Evolutionary conservation across 2,329 filamentous ascomycete species (phyloP), one percentile per base, ranked within the genome.

Genomic region (Arachnomyces sp.): DNA sequence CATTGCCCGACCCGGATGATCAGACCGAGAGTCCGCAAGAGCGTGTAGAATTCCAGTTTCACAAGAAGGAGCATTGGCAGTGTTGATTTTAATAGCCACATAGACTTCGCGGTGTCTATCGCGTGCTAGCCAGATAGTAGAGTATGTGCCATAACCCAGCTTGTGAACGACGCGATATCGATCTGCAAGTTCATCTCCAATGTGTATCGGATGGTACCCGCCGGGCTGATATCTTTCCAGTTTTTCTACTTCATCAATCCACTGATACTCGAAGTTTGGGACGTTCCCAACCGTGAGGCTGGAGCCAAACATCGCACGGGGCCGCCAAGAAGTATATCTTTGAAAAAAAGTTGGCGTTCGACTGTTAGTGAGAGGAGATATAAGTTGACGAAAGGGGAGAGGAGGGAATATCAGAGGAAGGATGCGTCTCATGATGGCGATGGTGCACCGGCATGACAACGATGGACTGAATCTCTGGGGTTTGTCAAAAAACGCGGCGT

Each of bases 161-260:
- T 64, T 62, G 2, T 56, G 54, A 2, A 61, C 42, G 14, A 63
- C 44, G 9, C 54, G 50, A 35, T 60, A 61, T 1, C 53, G 28
- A n/a, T n/a, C 14, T 9, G 13, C 25, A 36, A 48, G 40, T 15
- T 31, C 30, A 33, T 48, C 45, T 20, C 34, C 38, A 36, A 49
- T 46, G 31, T 38, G 34, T 20, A 49, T 40, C 16, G 43, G 45
- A 34, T 47, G 45, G 32, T 44, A 48, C 25, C 45, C 45, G 29
- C 45, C 45, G 32, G 39, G 40, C 17, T 36, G 28, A 25, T 47
- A 47, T 32, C 42, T 31, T 40, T 44, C 38, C 16, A 48, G 35
- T 13, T 36, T 11, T 36, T 36, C 18, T 13, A 36, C 7, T 13
- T 36, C 34, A 9, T 7, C 34, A 36, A 13, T 18, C n/a, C 8